phyloP scores from a whole-genome alignment of 495 filamentous ascomycete genomes.

The Entonaema liquescens region DNA sequence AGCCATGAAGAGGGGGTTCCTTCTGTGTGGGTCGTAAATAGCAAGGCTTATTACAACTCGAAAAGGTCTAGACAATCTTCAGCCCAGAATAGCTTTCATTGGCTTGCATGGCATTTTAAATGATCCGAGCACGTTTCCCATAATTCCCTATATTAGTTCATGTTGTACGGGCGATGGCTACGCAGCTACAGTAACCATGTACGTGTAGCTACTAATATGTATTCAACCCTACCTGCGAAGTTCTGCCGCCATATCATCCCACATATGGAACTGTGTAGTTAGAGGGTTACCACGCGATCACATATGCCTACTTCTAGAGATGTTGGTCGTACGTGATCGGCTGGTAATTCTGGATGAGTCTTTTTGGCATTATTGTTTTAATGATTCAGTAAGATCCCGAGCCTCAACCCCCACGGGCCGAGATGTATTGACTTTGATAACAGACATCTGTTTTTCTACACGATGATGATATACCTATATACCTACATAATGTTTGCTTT shows the following conservation, averaged over 20 bases:
- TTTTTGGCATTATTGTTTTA: neutral
- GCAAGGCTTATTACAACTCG: conserved; percentile 15
- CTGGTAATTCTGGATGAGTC: neutral
- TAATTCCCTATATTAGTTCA: neutral
- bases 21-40: conserved; percentile 26
- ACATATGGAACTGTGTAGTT: neutral
- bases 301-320: neutral
- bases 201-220: neutral
- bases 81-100: conserved; percentile 23
- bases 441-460: too few species aligned
- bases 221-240: neutral
- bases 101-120: conserved; percentile 15
- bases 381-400: neutral
- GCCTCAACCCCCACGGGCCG: neutral
- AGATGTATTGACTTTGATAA: conserved; percentile 15
- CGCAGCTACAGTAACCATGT: neutral
- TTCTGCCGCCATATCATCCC: neutral
- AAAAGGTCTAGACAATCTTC: conserved; percentile 38
- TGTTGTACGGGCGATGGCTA: neutral
- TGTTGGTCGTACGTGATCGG: neutral
- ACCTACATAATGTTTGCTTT: neutral
- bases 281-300: neutral
- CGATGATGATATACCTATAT: neutral
- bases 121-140: conserved; percentile 7
- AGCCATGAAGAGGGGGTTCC: conserved; percentile 14